Evolutionary conservation across 768 basidiomycete genomes (phyloP).

Genomic region (Tubosaeta sp.): DNA sequence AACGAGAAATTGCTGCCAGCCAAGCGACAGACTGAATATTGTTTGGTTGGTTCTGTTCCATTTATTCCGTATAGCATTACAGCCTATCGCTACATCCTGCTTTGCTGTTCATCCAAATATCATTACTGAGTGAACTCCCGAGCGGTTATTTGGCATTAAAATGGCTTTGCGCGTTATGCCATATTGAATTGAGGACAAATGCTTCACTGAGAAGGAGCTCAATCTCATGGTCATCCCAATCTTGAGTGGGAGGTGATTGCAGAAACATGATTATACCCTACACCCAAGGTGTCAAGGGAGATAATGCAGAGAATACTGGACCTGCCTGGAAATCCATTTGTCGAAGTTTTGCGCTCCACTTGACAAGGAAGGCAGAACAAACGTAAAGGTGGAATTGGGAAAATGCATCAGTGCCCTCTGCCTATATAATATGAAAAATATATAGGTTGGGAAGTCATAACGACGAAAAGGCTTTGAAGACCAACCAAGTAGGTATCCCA

Average conservation of each 20-base stretch:
- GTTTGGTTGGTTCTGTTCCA: neutral
- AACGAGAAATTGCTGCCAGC: slow-evolving; percentile 55
- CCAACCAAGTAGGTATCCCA: slow-evolving; percentile 98
- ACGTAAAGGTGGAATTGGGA: slow-evolving; percentile 99
- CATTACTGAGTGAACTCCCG: neutral
- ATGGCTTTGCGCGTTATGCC: slow-evolving; percentile 91
- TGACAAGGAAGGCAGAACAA: slow-evolving; percentile 93
- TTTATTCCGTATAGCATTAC: slow-evolving; percentile 19
- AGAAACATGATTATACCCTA: slow-evolving; percentile 99
- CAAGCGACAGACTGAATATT: slow-evolving; percentile 17
- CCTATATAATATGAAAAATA: slow-evolving; percentile 41
- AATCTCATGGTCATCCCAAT: slow-evolving; percentile 94
- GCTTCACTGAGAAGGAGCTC: slow-evolving; percentile 95
- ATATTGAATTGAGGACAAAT: slow-evolving; percentile 88
- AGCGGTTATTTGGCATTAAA: slow-evolving; percentile 51
- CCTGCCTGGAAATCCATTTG: slow-evolving; percentile 98
- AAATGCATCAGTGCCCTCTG: slow-evolving; percentile 96
- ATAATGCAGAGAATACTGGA: neutral
- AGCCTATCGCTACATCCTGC: slow-evolving; percentile 22
- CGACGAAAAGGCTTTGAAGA: slow-evolving; percentile 1
- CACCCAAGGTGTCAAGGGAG: neutral
- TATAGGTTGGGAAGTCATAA: neutral
- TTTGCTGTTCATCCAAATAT: slow-evolving; percentile 10
- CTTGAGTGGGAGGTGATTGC: slow-evolving; percentile 86
- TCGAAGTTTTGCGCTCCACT: slow-evolving; percentile 89